Base-by-base conservation (phyloP, 192 early-diverging fungal genomes). In the Helicostylum pulchrum region DNA sequence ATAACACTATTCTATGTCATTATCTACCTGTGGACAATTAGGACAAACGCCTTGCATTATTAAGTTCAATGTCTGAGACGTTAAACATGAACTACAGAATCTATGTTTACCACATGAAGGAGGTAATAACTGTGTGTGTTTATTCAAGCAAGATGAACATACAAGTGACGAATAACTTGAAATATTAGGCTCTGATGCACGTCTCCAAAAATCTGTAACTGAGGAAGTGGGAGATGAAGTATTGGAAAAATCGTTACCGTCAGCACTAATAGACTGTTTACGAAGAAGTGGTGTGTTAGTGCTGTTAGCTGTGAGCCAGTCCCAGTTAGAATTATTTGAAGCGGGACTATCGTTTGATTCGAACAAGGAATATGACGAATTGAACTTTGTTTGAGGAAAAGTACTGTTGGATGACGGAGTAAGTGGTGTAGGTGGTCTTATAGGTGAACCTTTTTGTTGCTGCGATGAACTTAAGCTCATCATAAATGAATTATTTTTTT, bases 1-100 rank as follows among this genome's bases (percentile, higher is more conserved):
- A 2, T 26, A 26, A 26, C 2, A 26, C 26, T 26, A 26, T 26
- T 26, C 26, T 2, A 26, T 26, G 26, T 26, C 26, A 26, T 2
- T 46, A 10, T 46, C 12, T 55, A 55, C 53, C 53, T 55, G 53
- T 55, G 53, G n/a, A 55, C 53, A 39, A 39, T 9, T 31, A 14
- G 30, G 14, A 55, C 53, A 55, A 8, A 55, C 9, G 36, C 36
- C 36, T 5, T 39, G 36, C 36, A 39, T 39, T 39, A 39, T 56
- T 56, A 56, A 30, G n/a, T 56, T 30, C 34, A 56, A 56, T 39
- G 54, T 39, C 31, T 39, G 31, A 56, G 31, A 56, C n/a, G 34
- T 48, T 15, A 47, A 48, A 62, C 61, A 62, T 20, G 61, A 34
- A 36, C 31, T n/a, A 50, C 49, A 39, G 36, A 56, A 36, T 19